Conservation (phyloP, 2,329 filamentous ascomycete species). For the Colletotrichum agaves region DNA sequence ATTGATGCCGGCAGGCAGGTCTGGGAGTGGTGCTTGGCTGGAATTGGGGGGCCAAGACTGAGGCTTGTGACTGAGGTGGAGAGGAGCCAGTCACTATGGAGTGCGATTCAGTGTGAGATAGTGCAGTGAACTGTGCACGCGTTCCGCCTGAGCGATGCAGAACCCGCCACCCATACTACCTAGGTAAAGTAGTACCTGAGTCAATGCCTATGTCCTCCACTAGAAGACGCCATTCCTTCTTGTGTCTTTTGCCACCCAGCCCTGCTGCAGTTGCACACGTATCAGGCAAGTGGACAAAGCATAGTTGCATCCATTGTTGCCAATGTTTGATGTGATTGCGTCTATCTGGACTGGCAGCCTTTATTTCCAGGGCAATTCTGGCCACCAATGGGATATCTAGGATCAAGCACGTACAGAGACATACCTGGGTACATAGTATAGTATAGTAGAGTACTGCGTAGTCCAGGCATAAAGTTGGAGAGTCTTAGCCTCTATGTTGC, state of each 20-base stretch:
- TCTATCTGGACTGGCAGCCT: background rate
- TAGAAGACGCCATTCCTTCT: constrained; percentile 9
- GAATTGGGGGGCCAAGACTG: background rate
- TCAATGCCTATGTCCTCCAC: background rate
- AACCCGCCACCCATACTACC: too few species aligned
- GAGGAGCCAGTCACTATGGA: constrained; percentile 3
- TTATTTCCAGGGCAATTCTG: background rate
- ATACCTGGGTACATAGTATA: background rate
- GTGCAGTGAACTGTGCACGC: constrained; percentile 17
- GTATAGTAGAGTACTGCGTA: too few species aligned
- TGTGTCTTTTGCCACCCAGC: constrained; percentile 2
- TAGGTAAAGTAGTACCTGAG: too few species aligned
- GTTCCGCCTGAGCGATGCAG: constrained; percentile 33
- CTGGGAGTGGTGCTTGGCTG: background rate
- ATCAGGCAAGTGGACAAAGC: background rate
- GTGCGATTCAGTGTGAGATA: background rate
- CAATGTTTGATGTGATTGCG: background rate
- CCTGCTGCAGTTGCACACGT: constrained; percentile 5
- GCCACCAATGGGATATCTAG: background rate
- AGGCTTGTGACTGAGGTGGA: constrained; percentile 13
- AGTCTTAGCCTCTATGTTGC: background rate
- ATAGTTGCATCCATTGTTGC: background rate
- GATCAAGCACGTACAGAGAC: background rate
- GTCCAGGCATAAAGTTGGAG: background rate
- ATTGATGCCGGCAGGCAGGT: background rate